Evolutionary conservation across 2,329 filamentous ascomycete genomes (phyloP).

Genomic region (Fusarium coicis): DNA sequence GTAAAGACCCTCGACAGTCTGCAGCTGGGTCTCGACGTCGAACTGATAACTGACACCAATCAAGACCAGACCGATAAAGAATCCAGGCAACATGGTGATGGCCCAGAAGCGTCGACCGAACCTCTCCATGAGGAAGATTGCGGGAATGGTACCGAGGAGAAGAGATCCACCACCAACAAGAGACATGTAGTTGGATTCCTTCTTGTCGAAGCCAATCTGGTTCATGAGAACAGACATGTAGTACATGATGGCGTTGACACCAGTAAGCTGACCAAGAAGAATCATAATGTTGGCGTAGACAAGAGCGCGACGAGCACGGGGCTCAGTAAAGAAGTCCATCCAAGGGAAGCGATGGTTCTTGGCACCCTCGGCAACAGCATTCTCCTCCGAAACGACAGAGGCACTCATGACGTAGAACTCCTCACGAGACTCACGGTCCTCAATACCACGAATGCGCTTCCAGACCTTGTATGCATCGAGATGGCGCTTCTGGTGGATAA

Average conservation of each 20-base stretch:
- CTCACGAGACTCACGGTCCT: constrained; percentile 66
- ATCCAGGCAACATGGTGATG: constrained; percentile 75
- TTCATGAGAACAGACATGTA: constrained; percentile 76
- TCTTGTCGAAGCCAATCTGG: constrained; percentile 72
- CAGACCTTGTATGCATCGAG: constrained; percentile 69
- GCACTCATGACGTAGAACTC: constrained; percentile 80
- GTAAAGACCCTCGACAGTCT: constrained; percentile 68
- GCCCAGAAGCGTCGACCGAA: constrained; percentile 81
- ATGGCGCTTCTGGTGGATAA: constrained; percentile 71
- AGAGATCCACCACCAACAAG: constrained; percentile 76
- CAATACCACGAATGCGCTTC: constrained; percentile 75
- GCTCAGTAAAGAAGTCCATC: constrained; percentile 79
- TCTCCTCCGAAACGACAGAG: constrained; percentile 67
- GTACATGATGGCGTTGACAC: constrained; percentile 76
- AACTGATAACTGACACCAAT: constrained; percentile 74
- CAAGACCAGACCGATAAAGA: constrained; percentile 75
- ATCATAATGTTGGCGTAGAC: constrained; percentile 78
- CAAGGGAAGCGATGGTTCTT: constrained; percentile 70
- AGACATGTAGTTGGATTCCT: constrained; percentile 77
- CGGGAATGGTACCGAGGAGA: constrained; percentile 74
- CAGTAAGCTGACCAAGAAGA: constrained; percentile 75
- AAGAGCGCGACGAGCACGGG: constrained; percentile 72
- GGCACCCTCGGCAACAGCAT: constrained; percentile 60
- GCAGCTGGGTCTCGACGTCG: constrained; percentile 55
- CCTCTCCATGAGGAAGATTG: constrained; percentile 76